Base-by-base conservation (phyloP, 78 protist species). In the Salpingoeca rosetta region DNA sequence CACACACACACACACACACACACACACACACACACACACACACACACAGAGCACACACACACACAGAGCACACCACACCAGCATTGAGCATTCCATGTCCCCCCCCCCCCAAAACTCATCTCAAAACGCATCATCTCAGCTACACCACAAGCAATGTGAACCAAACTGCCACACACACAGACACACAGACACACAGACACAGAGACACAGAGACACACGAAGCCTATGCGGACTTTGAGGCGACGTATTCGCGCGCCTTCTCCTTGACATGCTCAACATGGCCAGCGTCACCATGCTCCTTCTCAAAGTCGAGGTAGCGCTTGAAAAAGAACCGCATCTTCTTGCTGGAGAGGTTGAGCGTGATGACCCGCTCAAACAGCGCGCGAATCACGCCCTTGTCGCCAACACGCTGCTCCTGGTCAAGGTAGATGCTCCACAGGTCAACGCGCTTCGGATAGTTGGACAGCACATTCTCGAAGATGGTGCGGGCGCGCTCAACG, bases 371-470 rank as follows among this genome's bases (percentile, higher is more conserved):
- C 37, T 95, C 96, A 65, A 95, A 89, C 31, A 97, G 10, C n/a
- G 28, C 44, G 74, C 12, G 51, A 17, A 26, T 85, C 38, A 17
- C 36, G 24, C 2, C 43, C 7, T 3, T 42, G 36, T 88, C 88
- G 38, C 82, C 95, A n/a, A 0, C 1, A 28, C 81, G 65, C 42
- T 45, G 25, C 88, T 97, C 99, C 94, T 86, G 89, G 86, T 97
- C 99, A 28, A 97, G 11, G 57, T 94, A 97, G 28, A 95, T 88
- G 28, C 77, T 44, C 99, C 99, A 98, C 41, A 97, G 17, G 83
- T 98, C 99, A 35, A 94, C 28, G 36, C 99, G 85, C 76, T 88
- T 95, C 22, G 99, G 99, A 74, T 89, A 85, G 38, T 1, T 83
- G 39, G 88, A 27, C 31, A 97, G 83, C 11, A 98, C 76, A 37